Percentiles rank a stretch among this genome's conserved stretches.
Evolutionary conservation across 345 rosid species (phyloP).

Genomic region (Geranium brycei): DNA sequence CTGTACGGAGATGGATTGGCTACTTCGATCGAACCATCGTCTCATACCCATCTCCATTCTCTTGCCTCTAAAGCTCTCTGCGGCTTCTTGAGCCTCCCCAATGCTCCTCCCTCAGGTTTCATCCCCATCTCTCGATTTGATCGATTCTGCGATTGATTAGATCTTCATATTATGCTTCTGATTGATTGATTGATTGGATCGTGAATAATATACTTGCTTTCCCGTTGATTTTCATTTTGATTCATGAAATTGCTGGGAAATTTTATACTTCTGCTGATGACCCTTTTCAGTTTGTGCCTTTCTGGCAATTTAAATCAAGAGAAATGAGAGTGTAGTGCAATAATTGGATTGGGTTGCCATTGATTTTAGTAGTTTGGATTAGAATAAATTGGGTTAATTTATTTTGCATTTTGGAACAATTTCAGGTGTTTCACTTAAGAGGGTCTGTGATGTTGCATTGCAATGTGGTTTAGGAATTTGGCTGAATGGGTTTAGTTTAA

Average conservation of each 20-base stretch:
- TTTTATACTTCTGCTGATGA: not conserved
- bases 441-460: not conserved
- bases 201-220: not conserved
- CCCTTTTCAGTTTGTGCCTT: not conserved
- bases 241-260: not conserved
- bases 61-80: conserved; percentile 53
- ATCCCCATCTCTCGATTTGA: not conserved
- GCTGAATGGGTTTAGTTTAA: not conserved
- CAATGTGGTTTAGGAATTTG: not conserved
- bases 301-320: too few relatives aligned
- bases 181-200: not conserved
- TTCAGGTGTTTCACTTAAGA: not conserved
- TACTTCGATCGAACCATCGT: conserved; percentile 27
- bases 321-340: not conserved
- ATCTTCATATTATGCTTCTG: not conserved
- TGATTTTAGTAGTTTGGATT: not conserved
- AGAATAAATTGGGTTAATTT: too few relatives aligned
- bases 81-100: conserved; percentile 73
- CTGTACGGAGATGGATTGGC: conserved; percentile 80
- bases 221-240: not conserved
- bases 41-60: conserved; percentile 50
- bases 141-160: not conserved
- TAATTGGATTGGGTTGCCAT: not conserved
- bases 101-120: conserved; percentile 64
- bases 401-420: not conserved